Evolutionary conservation across 768 basidiomycete species (phyloP).

Genomic region (Amanita jacksonii): DNA sequence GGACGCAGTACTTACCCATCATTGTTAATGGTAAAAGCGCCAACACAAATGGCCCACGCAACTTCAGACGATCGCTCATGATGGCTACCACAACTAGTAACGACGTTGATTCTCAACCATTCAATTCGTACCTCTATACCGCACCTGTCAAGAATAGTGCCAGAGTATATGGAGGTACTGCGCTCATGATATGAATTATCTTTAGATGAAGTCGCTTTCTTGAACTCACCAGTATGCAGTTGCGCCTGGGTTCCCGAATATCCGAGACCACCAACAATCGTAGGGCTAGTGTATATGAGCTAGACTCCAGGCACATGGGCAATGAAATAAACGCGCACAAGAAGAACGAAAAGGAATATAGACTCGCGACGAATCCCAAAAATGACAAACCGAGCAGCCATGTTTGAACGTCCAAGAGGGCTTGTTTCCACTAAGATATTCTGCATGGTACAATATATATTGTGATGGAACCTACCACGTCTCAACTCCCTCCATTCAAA

Average conservation of each 20-base stretch:
- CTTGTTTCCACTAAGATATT: slow-evolving; percentile 18
- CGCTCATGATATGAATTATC: neutral
- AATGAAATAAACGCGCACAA: slow-evolving; percentile 28
- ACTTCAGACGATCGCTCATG: slow-evolving; percentile 40
- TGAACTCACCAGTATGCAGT: slow-evolving; percentile 40
- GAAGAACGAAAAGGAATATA: slow-evolving; percentile 65
- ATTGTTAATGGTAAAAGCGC: slow-evolving; percentile 46
- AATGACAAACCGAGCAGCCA: slow-evolving; percentile 54
- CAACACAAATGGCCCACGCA: slow-evolving; percentile 52
- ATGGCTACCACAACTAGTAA: slow-evolving; percentile 38
- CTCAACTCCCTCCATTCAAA: slow-evolving; percentile 51
- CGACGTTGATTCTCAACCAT: neutral
- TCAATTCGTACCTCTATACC: neutral
- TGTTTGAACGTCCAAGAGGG: slow-evolving; percentile 43
- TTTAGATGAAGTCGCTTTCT: slow-evolving; percentile 7
- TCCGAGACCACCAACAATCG: slow-evolving; percentile 57
- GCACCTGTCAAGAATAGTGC: slow-evolving; percentile 45
- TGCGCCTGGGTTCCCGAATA: slow-evolving; percentile 44
- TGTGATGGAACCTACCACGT: slow-evolving; percentile 27
- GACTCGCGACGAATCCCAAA: slow-evolving; percentile 54
- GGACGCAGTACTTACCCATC: slow-evolving; percentile 27
- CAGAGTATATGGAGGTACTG: slow-evolving; percentile 53
- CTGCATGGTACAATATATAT: too few relatives aligned
- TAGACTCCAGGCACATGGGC: neutral
- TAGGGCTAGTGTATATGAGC: slow-evolving; percentile 37